A percentile compares a stretch with the other conserved stretches of the same genome.
phyloP scores from a whole-genome alignment of 495 filamentous ascomycete species.

The Tetracladium setigerum region DNA sequence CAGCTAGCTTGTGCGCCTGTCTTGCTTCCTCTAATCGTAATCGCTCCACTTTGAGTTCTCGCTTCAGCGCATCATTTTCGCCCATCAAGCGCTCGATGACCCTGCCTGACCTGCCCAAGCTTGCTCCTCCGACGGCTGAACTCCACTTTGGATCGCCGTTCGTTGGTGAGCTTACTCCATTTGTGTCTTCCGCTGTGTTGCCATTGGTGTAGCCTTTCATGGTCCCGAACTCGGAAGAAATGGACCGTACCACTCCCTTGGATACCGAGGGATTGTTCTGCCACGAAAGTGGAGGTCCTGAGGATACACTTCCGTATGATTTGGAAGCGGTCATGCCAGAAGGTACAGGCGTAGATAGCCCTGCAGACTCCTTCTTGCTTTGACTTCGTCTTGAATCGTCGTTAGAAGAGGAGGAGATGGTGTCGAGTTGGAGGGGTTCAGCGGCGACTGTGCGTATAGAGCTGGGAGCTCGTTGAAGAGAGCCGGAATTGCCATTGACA shows the following conservation, averaged over 20 bases:
- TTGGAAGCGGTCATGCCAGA: no score
- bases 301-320: not conserved
- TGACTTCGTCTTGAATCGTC: not conserved
- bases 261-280: conserved; percentile 14
- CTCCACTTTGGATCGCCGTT: conserved; percentile 48
- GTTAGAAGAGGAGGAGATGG: not conserved
- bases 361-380: conserved; percentile 3
- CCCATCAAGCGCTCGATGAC: conserved; percentile 86
- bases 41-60: conserved; percentile 69
- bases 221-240: conserved; percentile 18
- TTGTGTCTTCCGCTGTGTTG: conserved; percentile 14
- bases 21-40: conserved; percentile 66
- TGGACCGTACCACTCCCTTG: conserved; percentile 12
- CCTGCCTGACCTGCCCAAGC: conserved; percentile 81
- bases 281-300: conserved; percentile 5
- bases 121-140: conserved; percentile 68
- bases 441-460: conserved; percentile 2
- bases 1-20: conserved; percentile 62
- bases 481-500: conserved; percentile 4
- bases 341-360: conserved; percentile 2
- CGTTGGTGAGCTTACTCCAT: conserved; percentile 10
- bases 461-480: conserved; percentile 1
- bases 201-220: conserved; percentile 7
- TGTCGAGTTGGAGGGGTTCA: conserved; percentile 9
- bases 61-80: conserved; percentile 77